phyloP scores from a whole-genome alignment of 2,329 filamentous ascomycete species.

The Tolypocladium cylindrosporum region DNA sequence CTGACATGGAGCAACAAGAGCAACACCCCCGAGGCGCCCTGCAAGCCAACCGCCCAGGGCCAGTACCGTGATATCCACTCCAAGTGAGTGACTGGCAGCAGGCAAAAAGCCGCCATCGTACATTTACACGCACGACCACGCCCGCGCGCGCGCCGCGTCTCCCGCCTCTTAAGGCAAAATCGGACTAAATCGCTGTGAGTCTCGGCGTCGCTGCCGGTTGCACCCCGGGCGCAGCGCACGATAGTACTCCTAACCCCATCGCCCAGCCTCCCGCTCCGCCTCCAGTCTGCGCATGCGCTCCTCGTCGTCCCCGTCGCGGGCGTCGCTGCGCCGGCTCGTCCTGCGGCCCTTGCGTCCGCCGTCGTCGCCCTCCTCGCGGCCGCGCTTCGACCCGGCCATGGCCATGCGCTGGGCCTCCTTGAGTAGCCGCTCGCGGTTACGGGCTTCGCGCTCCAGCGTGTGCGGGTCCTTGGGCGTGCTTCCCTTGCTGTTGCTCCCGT shows the following conservation, averaged over 20 bases:
- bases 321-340: slow-evolving; percentile 39
- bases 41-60: neutral
- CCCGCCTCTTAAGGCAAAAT: neutral
- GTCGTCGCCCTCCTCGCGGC: slow-evolving; percentile 33
- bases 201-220: neutral
- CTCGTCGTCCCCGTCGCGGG: slow-evolving; percentile 34
- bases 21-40: neutral
- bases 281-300: slow-evolving; percentile 46
- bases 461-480: slow-evolving; percentile 44
- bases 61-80: neutral
- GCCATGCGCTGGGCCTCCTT: slow-evolving; percentile 60
- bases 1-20: neutral
- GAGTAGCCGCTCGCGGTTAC: slow-evolving; percentile 54
- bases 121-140: neutral
- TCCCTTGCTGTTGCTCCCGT: slow-evolving; percentile 12
- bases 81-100: neutral
- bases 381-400: slow-evolving; percentile 37
- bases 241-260: slow-evolving; percentile 30
- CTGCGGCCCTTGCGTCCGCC: slow-evolving; percentile 24
- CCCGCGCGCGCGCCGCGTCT: neutral
- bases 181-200: neutral
- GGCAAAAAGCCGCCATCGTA: neutral
- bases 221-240: neutral
- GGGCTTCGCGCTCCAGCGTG: slow-evolving; percentile 57
- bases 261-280: slow-evolving; percentile 46